These are phyloP conservation scores for Russula brevipes DNA, from an alignment of 768 basidiomycete species.

Conservation along the genomic window DNA sequence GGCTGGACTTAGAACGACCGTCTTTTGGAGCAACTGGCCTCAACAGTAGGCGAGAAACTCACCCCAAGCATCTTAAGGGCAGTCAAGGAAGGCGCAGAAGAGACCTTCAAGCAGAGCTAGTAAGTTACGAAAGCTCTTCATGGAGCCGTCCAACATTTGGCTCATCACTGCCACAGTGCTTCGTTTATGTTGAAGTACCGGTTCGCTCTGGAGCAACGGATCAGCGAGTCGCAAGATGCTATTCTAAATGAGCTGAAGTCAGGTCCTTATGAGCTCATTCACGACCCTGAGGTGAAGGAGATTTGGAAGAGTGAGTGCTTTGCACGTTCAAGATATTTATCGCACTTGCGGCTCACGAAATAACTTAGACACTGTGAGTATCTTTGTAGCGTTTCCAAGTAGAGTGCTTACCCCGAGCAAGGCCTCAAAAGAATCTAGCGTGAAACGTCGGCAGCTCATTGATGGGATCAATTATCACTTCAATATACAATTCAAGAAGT, in stretches of 20 bases:
- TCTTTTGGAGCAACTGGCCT: slow-evolving; percentile 11
- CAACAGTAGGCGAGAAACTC: slow-evolving; percentile 11
- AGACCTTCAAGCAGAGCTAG: slow-evolving; percentile 15
- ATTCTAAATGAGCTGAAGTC: slow-evolving; percentile 21
- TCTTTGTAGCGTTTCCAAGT: not conserved
- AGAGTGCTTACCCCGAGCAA: slow-evolving; percentile 4
- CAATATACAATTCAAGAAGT: slow-evolving; percentile 18
- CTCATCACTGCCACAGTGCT: not conserved
- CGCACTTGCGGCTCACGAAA: not conserved
- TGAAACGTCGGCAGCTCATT: slow-evolving; percentile 18
- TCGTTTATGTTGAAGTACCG: slow-evolving; percentile 19
- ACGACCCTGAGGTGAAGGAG: slow-evolving; percentile 17
- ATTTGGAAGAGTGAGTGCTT: slow-evolving; percentile 18
- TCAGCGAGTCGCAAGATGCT: slow-evolving; percentile 18
- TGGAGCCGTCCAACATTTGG: not conserved
- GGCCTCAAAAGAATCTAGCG: slow-evolving; percentile 18
- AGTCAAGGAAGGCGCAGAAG: slow-evolving; percentile 7
- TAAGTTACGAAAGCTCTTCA: not conserved
- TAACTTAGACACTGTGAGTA: not conserved
- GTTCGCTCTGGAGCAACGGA: slow-evolving; percentile 16
- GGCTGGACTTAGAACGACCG: not conserved
- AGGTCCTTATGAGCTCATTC: slow-evolving; percentile 20
- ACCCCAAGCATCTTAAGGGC: slow-evolving; percentile 3
- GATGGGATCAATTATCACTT: slow-evolving; percentile 15
- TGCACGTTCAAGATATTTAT: no score